Conservation (phyloP, 192 early-diverging fungal species). For the Rhizophagus clarus region DNA sequence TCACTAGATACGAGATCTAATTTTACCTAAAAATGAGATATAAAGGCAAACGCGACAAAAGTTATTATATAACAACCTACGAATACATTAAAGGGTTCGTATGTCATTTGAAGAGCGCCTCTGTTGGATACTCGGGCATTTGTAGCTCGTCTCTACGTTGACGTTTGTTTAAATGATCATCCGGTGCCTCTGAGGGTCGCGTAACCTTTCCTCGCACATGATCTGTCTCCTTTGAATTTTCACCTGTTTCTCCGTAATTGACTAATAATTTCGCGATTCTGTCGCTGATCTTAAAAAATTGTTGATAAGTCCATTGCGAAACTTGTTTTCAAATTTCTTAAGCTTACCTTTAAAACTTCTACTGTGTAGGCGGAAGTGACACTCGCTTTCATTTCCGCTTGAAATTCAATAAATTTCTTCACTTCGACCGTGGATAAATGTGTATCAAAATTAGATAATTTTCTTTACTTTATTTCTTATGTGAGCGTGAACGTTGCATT, state of each 20-base stretch:
- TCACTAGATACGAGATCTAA: not conserved
- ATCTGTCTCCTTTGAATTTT: too few species aligned
- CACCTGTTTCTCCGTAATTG: too few species aligned
- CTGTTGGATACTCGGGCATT: too few species aligned
- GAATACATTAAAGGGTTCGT: constrained; percentile 3
- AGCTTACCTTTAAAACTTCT: constrained; percentile 10
- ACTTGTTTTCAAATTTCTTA: constrained; percentile 6
- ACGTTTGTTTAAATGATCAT: too few species aligned
- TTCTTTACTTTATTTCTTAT: not conserved
- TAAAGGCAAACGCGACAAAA: too few species aligned
- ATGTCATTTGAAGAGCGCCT: not conserved
- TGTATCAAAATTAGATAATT: not conserved
- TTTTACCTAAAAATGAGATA: not conserved
- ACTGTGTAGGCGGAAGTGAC: constrained; percentile 1
- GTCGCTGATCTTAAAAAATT: too few species aligned
- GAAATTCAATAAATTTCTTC: not conserved
- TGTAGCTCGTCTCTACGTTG: too few species aligned
- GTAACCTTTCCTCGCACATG: too few species aligned
- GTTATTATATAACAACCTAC: not conserved
- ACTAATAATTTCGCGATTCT: too few species aligned
- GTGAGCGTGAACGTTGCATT: not conserved
- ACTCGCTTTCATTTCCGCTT: not conserved
- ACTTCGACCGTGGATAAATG: not conserved
- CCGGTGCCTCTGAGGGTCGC: too few species aligned
- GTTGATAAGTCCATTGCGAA: too few species aligned